Percentiles rank a stretch among this genome's conserved stretches.
phyloP scores from a whole-genome alignment of 768 basidiomycete species.

The Collybia sordida region DNA sequence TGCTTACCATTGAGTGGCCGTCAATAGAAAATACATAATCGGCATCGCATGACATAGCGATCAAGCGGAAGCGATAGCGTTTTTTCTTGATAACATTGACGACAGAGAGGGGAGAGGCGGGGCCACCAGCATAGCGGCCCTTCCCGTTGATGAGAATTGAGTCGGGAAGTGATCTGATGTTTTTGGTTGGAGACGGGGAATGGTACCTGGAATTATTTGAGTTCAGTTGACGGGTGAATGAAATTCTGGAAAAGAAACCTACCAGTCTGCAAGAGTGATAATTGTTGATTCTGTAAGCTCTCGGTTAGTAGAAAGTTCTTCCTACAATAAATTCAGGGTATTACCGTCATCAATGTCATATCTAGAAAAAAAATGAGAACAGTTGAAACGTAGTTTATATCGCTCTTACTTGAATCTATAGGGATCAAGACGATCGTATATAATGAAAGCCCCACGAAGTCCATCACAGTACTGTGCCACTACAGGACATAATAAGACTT shows the following conservation, averaged over 20 bases:
- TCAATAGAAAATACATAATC: conserved; percentile 27
- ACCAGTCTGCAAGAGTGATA: conserved; percentile 35
- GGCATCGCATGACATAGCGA: conserved; percentile 36
- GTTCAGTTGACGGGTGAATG: not conserved
- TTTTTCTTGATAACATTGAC: conserved; percentile 34
- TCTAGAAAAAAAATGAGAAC: conserved; percentile 1
- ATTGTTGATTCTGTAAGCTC: conserved; percentile 17
- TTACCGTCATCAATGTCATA: conserved; percentile 14
- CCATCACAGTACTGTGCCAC: conserved; percentile 43
- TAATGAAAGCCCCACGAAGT: conserved; percentile 34
- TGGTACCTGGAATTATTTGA: conserved; percentile 9
- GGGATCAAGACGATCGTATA: conserved; percentile 32
- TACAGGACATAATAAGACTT: not conserved
- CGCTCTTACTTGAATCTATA: conserved; percentile 22
- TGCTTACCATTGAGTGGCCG: conserved; percentile 19
- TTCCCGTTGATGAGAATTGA: conserved; percentile 32
- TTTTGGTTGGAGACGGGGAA: conserved; percentile 7
- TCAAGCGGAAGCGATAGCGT: conserved; percentile 48
- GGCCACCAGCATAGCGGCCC: conserved; percentile 39
- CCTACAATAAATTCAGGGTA: not conserved
- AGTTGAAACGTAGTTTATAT: conserved; percentile 5
- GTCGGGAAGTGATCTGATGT: conserved; percentile 2
- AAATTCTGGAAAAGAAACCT: not conserved
- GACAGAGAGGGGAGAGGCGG: conserved; percentile 33
- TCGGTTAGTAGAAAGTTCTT: not conserved